phyloP scores from a whole-genome alignment of 1,284 basidiomycete genomes.

The Ceratobasidium sp. region DNA sequence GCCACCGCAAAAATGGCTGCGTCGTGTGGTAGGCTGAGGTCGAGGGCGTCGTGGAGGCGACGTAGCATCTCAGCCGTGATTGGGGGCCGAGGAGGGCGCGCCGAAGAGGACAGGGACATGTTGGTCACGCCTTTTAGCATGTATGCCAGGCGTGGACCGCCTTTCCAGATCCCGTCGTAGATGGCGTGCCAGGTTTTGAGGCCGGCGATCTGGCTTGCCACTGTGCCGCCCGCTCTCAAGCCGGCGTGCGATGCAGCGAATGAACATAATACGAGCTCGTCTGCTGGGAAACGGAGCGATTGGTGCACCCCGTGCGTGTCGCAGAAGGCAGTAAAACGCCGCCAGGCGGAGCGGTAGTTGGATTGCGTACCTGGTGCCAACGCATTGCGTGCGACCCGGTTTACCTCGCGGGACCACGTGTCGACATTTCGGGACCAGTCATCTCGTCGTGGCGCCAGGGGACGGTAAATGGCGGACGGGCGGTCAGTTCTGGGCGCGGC shows the following conservation, averaged over 20 bases:
- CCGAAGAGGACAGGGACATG: conserved; percentile 47
- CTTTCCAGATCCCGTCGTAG: conserved; percentile 49
- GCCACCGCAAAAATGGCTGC: conserved; percentile 17
- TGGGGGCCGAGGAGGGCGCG: background rate
- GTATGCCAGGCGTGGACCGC: conserved; percentile 46
- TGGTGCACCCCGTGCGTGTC: conserved; percentile 45
- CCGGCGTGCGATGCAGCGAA: conserved; percentile 49
- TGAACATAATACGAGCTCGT: conserved; percentile 50
- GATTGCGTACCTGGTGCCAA: background rate
- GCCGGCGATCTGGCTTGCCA: conserved; percentile 43
- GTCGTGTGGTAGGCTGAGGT: background rate
- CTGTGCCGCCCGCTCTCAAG: conserved; percentile 44
- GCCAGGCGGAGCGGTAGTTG: background rate
- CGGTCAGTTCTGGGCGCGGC: too few relatives aligned
- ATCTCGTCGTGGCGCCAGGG: too few relatives aligned
- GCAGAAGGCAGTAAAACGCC: conserved; percentile 23
- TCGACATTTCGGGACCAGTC: too few relatives aligned
- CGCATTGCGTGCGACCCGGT: background rate
- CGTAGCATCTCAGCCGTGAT: background rate
- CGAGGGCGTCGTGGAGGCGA: background rate
- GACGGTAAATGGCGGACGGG: too few relatives aligned
- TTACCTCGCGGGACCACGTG: background rate
- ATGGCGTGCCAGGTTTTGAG: conserved; percentile 52
- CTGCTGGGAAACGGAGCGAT: conserved; percentile 47
- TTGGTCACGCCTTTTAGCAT: conserved; percentile 49